Conservation (phyloP, 2,329 filamentous ascomycete genomes). For the Massarina eburnea region DNA sequence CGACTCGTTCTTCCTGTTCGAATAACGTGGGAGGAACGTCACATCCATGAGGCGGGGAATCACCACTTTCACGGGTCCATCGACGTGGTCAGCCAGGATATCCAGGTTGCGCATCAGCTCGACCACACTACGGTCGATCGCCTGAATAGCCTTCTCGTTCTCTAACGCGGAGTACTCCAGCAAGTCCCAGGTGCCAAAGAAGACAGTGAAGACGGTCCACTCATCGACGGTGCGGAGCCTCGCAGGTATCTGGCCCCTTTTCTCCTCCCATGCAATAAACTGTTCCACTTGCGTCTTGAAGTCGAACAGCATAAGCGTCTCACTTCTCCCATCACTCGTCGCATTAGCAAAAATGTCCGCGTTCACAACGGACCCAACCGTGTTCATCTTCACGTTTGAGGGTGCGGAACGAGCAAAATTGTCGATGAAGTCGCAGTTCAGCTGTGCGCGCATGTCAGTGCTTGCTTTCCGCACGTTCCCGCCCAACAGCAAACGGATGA, state of each 20-base stretch:
- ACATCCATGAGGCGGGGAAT: slow-evolving; percentile 38
- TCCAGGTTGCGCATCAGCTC: slow-evolving; percentile 39
- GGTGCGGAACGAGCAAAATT: slow-evolving; percentile 41
- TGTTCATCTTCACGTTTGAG: slow-evolving; percentile 15
- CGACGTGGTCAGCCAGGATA: slow-evolving; percentile 29
- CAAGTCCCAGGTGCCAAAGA: slow-evolving; percentile 42
- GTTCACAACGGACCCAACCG: slow-evolving; percentile 34
- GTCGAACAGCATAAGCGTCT: slow-evolving; percentile 29
- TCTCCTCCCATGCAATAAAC: slow-evolving; percentile 32
- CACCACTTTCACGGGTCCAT: slow-evolving; percentile 28
- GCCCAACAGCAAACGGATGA: not conserved
- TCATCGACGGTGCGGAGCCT: slow-evolving; percentile 23
- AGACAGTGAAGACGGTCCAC: slow-evolving; percentile 40
- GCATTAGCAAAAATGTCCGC: slow-evolving; percentile 33
- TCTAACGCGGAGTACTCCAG: slow-evolving; percentile 35
- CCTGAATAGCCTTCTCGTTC: slow-evolving; percentile 27
- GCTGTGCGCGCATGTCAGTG: slow-evolving; percentile 30
- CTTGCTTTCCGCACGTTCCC: slow-evolving; percentile 1
- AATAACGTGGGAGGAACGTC: slow-evolving; percentile 39
- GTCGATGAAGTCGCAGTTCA: slow-evolving; percentile 39
- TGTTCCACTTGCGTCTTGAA: slow-evolving; percentile 42
- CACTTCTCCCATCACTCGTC: slow-evolving; percentile 18
- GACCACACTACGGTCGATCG: slow-evolving; percentile 36
- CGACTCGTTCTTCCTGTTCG: slow-evolving; percentile 23
- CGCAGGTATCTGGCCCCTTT: slow-evolving; percentile 23